These are phyloP conservation scores for Zygoascus bituminiphila DNA, from an alignment of 805 yeast species.

Conservation along the genomic window DNA sequence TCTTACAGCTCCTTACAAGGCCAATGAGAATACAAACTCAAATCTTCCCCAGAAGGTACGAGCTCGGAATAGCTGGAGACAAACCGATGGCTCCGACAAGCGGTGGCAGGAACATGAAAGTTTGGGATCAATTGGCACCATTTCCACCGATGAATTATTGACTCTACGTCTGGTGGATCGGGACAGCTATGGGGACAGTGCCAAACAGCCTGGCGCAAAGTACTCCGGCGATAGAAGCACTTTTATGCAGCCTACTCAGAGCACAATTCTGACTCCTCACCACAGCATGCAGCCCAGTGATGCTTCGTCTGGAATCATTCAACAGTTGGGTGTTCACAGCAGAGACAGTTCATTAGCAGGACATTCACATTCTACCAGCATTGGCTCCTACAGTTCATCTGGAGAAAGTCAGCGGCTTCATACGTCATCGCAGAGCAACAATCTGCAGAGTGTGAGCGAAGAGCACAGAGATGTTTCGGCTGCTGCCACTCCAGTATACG, in stretches of 20 bases:
- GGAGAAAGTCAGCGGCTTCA: not conserved
- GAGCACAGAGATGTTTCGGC: constrained; percentile 2
- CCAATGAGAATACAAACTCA: constrained; percentile 23
- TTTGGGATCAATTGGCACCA: constrained; percentile 67
- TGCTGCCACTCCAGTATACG: constrained; percentile 5
- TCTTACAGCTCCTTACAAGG: constrained; percentile 17
- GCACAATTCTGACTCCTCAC: constrained; percentile 19
- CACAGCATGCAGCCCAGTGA: constrained; percentile 25
- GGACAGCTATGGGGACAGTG: constrained; percentile 11
- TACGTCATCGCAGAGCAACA: not conserved
- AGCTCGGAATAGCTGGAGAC: constrained; percentile 55
- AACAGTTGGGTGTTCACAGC: constrained; percentile 18
- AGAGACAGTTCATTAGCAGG: not conserved
- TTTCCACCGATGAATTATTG: constrained; percentile 74
- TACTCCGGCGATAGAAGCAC: constrained; percentile 11
- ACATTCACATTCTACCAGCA: constrained; percentile 25
- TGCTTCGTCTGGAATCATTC: constrained; percentile 26
- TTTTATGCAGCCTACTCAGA: constrained; percentile 21
- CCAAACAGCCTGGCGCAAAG: not conserved
- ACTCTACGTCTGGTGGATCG: constrained; percentile 65
- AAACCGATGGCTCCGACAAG: constrained; percentile 29
- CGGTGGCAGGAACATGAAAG: constrained; percentile 52
- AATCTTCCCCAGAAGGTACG: constrained; percentile 25
- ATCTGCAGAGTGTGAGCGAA: constrained; percentile 1
- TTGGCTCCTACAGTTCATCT: constrained; percentile 8